A percentile compares a stretch with the other conserved stretches of the same genome.
Conservation (phyloP, 1,139 yeast species). For the Scheffersomyces lignicola region DNA sequence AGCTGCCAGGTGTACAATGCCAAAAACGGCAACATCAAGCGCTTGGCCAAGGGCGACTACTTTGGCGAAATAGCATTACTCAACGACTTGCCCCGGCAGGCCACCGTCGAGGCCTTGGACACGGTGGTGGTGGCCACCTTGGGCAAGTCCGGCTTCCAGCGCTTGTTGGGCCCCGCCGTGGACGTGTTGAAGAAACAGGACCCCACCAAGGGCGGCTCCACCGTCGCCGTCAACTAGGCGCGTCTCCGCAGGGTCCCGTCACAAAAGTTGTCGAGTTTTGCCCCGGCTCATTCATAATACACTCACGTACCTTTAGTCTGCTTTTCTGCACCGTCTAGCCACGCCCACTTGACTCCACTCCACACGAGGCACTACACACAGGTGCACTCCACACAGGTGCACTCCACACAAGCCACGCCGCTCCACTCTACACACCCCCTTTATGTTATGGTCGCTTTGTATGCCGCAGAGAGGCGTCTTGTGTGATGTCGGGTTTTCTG, state of each 20-base stretch:
- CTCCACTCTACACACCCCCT: too few relatives aligned
- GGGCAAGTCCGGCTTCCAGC: slow-evolving; percentile 89
- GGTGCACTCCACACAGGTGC: too few relatives aligned
- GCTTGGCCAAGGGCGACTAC: slow-evolving; percentile 79
- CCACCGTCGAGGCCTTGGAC: slow-evolving; percentile 80
- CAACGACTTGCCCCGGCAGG: slow-evolving; percentile 91
- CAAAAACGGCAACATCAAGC: slow-evolving; percentile 59
- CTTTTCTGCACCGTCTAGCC: neutral
- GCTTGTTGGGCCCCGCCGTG: slow-evolving; percentile 91
- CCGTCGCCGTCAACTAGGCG: slow-evolving; percentile 6
- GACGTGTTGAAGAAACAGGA: slow-evolving; percentile 76
- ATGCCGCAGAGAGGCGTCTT: neutral
- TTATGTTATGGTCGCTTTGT: slow-evolving; percentile 1
- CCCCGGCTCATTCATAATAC: neutral
- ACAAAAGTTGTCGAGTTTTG: neutral
- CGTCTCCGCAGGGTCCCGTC: neutral
- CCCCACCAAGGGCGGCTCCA: slow-evolving; percentile 49
- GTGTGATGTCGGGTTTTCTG: neutral
- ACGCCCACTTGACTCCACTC: too few relatives aligned
- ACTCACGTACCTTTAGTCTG: slow-evolving; percentile 3
- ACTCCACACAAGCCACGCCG: too few relatives aligned
- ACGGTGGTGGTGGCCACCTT: slow-evolving; percentile 84
- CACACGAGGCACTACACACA: too few relatives aligned
- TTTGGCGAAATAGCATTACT: slow-evolving; percentile 95
- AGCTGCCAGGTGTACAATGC: slow-evolving; percentile 69